Percentiles rank a stretch among this genome's conserved stretches.
phyloP scores from a whole-genome alignment of 2,329 filamentous ascomycete genomes.

The Thelonectria rubi region DNA sequence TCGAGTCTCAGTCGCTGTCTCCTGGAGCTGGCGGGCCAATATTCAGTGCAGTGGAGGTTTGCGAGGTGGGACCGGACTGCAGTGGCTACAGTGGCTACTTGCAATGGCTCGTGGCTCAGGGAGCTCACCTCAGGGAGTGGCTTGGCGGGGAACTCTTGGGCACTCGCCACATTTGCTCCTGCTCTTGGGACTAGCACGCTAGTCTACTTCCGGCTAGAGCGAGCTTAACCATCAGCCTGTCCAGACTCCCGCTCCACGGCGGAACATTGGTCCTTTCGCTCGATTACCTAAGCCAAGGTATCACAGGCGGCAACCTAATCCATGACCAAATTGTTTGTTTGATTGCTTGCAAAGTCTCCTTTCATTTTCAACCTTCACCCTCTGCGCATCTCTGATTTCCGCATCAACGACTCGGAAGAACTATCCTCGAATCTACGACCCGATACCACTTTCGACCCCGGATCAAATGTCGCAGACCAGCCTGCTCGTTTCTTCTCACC shows the following conservation, averaged over 20 bases:
- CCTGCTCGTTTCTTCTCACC: slow-evolving; percentile 25
- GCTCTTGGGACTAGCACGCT: slow-evolving; percentile 23
- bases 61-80: slow-evolving; percentile 26
- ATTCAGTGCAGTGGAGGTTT: slow-evolving; percentile 37
- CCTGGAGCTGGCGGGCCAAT: slow-evolving; percentile 45
- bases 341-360: slow-evolving; percentile 6
- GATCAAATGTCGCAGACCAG: slow-evolving; percentile 42
- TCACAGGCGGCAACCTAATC: slow-evolving; percentile 5
- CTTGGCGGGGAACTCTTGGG: slow-evolving; percentile 11
- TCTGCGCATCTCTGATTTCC: neutral
- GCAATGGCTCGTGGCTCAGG: slow-evolving; percentile 16
- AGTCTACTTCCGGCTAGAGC: slow-evolving; percentile 29
- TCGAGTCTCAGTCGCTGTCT: slow-evolving; percentile 34
- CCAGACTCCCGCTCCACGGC: slow-evolving; percentile 14
- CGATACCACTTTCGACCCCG: neutral
- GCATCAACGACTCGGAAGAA: neutral
- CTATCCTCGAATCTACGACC: neutral
- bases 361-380: slow-evolving; percentile 1
- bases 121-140: slow-evolving; percentile 19
- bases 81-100: slow-evolving; percentile 22
- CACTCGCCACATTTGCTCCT: slow-evolving; percentile 12
- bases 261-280: neutral
- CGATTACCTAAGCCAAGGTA: slow-evolving; percentile 6
- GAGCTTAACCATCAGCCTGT: slow-evolving; percentile 35
- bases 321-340: slow-evolving; percentile 15